Conservation (phyloP, 1,284 basidiomycete genomes). For the Abortiporus biennis region DNA sequence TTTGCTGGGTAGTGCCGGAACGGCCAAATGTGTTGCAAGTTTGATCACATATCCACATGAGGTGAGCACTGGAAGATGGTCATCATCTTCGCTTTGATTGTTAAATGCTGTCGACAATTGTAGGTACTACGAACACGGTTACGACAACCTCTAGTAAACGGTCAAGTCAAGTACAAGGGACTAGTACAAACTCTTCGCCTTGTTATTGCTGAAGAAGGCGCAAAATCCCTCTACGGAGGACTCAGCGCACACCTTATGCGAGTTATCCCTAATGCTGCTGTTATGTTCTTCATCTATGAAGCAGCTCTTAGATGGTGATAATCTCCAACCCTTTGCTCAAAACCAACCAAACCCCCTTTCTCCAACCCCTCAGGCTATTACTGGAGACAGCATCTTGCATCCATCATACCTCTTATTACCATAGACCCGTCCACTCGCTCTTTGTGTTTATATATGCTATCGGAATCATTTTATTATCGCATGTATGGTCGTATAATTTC, state of each 20-base stretch:
- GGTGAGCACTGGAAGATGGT: too few species aligned
- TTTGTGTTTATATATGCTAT: not conserved
- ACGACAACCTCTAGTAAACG: constrained; percentile 76
- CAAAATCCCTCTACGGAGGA: constrained; percentile 83
- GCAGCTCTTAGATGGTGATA: constrained; percentile 57
- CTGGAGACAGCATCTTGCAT: too few species aligned
- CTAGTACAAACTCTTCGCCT: constrained; percentile 82
- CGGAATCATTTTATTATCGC: not conserved
- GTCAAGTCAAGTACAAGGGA: constrained; percentile 82
- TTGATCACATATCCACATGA: constrained; percentile 97
- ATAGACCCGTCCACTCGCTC: too few species aligned
- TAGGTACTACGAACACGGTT: constrained; percentile 90
- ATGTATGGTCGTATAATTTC: constrained; percentile 1
- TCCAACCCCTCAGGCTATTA: too few species aligned
- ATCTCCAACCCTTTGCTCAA: not conserved
- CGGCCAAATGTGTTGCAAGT: constrained; percentile 90
- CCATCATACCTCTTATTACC: too few species aligned
- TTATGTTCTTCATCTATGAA: constrained; percentile 92
- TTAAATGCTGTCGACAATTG: not conserved
- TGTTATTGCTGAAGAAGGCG: constrained; percentile 88
- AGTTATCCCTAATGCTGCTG: constrained; percentile 94
- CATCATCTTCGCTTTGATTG: constrained; percentile 1
- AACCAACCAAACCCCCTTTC: too few species aligned
- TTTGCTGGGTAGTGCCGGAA: constrained; percentile 88
- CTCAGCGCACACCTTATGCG: constrained; percentile 93